phyloP scores from a whole-genome alignment of 129 eudicot species.

The Pulicaria dysenterica region DNA sequence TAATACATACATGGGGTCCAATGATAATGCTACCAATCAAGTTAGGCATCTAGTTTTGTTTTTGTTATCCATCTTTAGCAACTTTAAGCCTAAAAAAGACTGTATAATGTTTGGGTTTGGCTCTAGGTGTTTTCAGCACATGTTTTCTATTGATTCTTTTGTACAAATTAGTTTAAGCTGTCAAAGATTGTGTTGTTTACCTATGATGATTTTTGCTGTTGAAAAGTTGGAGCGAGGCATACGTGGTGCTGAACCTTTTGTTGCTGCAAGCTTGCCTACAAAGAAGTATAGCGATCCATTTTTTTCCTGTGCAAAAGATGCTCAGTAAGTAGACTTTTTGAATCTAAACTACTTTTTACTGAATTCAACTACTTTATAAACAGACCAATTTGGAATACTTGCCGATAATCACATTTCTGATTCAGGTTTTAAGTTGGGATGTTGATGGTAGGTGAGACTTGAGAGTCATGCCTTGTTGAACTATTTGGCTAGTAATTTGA shows the following conservation, averaged over 20 bases:
- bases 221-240: conserved; percentile 79
- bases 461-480: conserved; percentile 8
- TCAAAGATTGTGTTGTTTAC: conserved; percentile 13
- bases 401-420: not conserved
- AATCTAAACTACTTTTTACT: not conserved
- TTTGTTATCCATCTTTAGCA: conserved; percentile 18
- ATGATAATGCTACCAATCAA: not conserved
- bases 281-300: conserved; percentile 73
- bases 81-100: conserved; percentile 19
- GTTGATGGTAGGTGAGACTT: conserved; percentile 12
- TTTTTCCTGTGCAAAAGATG: conserved; percentile 60
- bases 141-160: conserved; percentile 21
- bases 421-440: not conserved
- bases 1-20: conserved; percentile 23
- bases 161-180: conserved; percentile 3
- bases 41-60: conserved; percentile 30
- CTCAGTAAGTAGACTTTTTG: conserved; percentile 62
- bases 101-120: conserved; percentile 29
- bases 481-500: too few species aligned
- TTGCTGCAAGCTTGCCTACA: conserved; percentile 75
- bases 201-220: not conserved
- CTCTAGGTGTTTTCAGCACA: conserved; percentile 24
- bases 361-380: not conserved
- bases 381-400: not conserved
- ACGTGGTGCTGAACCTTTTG: conserved; percentile 72